Evolutionary conservation across 2,329 filamentous ascomycete species (phyloP).

Genomic region (Cercospora berteroae): DNA sequence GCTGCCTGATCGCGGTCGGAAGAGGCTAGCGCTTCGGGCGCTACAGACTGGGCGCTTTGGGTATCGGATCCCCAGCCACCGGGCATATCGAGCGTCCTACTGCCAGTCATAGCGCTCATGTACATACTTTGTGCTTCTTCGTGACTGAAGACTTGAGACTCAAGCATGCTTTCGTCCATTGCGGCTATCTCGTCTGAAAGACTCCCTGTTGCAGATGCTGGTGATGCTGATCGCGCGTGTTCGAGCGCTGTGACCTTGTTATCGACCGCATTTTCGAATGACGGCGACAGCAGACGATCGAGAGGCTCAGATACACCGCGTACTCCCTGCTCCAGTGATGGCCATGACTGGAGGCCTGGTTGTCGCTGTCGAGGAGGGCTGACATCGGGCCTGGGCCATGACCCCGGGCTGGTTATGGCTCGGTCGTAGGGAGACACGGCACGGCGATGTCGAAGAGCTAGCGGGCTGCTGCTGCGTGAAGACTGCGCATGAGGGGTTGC

Average conservation of each 20-base stretch:
- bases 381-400: constrained; percentile 32
- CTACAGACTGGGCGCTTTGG: constrained; percentile 24
- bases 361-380: constrained; percentile 22
- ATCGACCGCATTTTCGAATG: constrained; percentile 18
- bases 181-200: constrained; percentile 6
- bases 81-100: constrained; percentile 36
- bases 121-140: constrained; percentile 86
- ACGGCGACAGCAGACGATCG: constrained; percentile 18
- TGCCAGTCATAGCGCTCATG: constrained; percentile 63
- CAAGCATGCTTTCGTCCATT: constrained; percentile 34
- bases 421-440: constrained; percentile 31
- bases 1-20: neutral
- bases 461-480: constrained; percentile 26
- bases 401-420: constrained; percentile 28
- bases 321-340: constrained; percentile 26
- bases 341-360: constrained; percentile 32
- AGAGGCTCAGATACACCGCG: constrained; percentile 26
- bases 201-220: constrained; percentile 2
- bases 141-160: constrained; percentile 71
- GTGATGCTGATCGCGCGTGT: constrained; percentile 1
- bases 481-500: constrained; percentile 15
- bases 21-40: constrained; percentile 30
- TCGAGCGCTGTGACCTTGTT: constrained; percentile 29
- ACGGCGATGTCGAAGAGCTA: constrained; percentile 20
- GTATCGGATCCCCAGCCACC: constrained; percentile 45